phyloP scores from a whole-genome alignment of 495 filamentous ascomycete species.

The Hypoxylon cercidicola region DNA sequence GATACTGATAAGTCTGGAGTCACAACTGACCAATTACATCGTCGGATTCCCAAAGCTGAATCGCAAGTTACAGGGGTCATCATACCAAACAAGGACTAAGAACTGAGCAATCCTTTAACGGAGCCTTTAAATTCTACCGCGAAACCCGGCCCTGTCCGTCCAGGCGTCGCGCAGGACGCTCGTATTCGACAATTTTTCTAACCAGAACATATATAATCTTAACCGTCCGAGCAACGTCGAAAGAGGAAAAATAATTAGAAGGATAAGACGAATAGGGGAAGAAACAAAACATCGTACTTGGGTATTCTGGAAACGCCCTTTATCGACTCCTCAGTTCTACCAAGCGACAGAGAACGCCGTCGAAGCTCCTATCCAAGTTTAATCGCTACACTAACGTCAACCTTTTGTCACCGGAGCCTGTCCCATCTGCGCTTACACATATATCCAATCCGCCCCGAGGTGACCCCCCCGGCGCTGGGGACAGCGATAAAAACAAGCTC shows the following conservation, averaged over 20 bases:
- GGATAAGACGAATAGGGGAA: conserved; percentile 8
- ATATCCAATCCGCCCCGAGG: conserved; percentile 22
- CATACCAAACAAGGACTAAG: conserved; percentile 34
- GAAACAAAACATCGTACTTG: not conserved
- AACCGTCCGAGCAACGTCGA: conserved; percentile 16
- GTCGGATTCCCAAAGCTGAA: conserved; percentile 34
- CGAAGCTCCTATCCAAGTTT: conserved; percentile 16
- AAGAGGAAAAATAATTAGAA: conserved; percentile 6
- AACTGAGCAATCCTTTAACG: conserved; percentile 39
- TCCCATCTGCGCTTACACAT: conserved; percentile 29
- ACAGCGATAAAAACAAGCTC: conserved; percentile 23
- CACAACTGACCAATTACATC: conserved; percentile 27
- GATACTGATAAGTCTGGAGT: conserved; percentile 24
- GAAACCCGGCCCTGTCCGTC: conserved; percentile 31
- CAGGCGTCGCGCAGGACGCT: conserved; percentile 30
- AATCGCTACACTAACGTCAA: conserved; percentile 29
- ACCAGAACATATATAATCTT: conserved; percentile 24
- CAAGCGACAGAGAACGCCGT: conserved; percentile 16
- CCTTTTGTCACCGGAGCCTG: conserved; percentile 29
- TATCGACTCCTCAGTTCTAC: not conserved
- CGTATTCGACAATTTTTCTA: conserved; percentile 43
- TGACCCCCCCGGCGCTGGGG: conserved; percentile 21
- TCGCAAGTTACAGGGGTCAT: conserved; percentile 32
- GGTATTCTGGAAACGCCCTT: conserved; percentile 15
- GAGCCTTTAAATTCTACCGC: conserved; percentile 44